Conservation (phyloP, 225 moss, liverwort and hornwort species). For the Neckera pumila region DNA sequence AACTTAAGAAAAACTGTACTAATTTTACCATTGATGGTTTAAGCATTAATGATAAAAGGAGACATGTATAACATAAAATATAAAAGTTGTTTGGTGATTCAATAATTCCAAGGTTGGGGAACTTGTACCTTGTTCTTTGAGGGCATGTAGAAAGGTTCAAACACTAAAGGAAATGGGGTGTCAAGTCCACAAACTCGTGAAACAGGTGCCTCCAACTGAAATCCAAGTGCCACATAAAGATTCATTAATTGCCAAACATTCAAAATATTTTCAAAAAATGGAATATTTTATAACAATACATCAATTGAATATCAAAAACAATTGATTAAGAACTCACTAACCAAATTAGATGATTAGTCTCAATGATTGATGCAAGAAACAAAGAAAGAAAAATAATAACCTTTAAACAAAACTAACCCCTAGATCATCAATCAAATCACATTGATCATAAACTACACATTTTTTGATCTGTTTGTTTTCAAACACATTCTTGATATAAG, state of each 20-base stretch:
- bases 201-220: constrained; percentile 86
- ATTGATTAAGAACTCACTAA: background rate
- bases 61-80: background rate
- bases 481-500: background rate
- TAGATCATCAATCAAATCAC: background rate
- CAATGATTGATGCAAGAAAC: background rate
- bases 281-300: background rate
- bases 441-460: background rate
- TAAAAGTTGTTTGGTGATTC: background rate
- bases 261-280: background rate
- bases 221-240: background rate
- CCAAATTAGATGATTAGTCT: background rate
- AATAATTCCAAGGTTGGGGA: background rate
- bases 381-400: background rate
- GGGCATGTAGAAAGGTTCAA: constrained; percentile 97
- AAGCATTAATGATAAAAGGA: background rate
- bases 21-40: background rate
- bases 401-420: background rate
- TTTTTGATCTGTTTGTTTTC: background rate
- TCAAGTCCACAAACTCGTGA: constrained; percentile 92
- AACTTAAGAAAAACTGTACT: background rate
- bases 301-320: background rate
- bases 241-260: background rate
- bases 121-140: constrained; percentile 75
- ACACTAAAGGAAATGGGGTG: constrained; percentile 90